These are phyloP conservation scores for Fusarium pseudograminearum DNA, from an alignment of 2,329 filamentous ascomycete species.

Conservation along the genomic window DNA sequence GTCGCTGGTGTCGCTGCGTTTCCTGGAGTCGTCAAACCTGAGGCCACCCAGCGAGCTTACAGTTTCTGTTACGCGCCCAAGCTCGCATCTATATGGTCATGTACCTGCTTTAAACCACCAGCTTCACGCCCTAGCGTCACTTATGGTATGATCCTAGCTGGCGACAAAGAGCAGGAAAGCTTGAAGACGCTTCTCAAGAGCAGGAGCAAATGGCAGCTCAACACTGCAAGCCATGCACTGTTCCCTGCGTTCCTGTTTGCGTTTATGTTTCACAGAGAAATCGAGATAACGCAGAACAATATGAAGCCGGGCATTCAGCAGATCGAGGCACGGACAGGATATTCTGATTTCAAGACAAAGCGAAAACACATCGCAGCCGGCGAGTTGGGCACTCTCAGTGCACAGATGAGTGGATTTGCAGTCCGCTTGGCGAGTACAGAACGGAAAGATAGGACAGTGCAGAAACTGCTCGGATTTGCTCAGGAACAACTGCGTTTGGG, in stretches of 20 bases:
- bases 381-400: constrained; percentile 50
- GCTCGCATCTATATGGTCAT: constrained; percentile 54
- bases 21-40: constrained; percentile 8
- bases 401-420: constrained; percentile 52
- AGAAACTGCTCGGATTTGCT: constrained; percentile 53
- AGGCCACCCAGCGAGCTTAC: constrained; percentile 42
- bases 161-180: constrained; percentile 41
- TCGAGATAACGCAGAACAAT: constrained; percentile 49
- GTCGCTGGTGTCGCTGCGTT: constrained; percentile 52
- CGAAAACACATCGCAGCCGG: constrained; percentile 47
- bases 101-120: constrained; percentile 34
- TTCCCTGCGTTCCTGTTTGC: constrained; percentile 53
- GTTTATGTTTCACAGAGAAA: constrained; percentile 52
- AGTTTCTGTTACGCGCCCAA: constrained; percentile 56
- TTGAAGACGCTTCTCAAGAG: constrained; percentile 44
- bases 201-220: constrained; percentile 47
- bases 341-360: constrained; percentile 50
- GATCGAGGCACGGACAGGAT: constrained; percentile 54
- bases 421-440: constrained; percentile 54
- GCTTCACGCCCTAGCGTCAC: constrained; percentile 39
- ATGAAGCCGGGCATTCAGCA: constrained; percentile 51
- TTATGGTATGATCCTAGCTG: constrained; percentile 50
- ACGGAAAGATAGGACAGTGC: constrained; percentile 53
- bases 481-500: constrained; percentile 6
- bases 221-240: constrained; percentile 49